Conservation (phyloP, 306 rosid species). For the Lathyrus aphaca region DNA sequence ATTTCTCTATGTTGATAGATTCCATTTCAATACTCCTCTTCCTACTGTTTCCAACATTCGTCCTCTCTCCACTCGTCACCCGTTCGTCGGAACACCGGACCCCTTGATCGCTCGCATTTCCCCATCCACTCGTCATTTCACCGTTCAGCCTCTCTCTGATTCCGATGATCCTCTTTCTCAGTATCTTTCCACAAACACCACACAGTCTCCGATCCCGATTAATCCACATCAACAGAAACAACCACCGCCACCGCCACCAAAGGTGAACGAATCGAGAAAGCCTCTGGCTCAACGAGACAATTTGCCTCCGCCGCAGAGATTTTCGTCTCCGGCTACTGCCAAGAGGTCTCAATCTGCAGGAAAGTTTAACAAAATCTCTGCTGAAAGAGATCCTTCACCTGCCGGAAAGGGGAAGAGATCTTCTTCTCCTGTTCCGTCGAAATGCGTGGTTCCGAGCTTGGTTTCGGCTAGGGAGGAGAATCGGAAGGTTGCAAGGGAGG, state of each 20-base stretch:
- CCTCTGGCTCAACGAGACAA: constrained; percentile 78
- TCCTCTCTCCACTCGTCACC: constrained; percentile 80
- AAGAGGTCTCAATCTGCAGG: constrained; percentile 66
- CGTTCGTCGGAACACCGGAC: constrained; percentile 72
- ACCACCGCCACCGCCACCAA: neutral
- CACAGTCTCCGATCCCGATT: constrained; percentile 56
- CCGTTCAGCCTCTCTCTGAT: constrained; percentile 76
- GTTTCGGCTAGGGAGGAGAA: constrained; percentile 76
- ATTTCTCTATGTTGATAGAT: constrained; percentile 79
- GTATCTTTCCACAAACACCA: constrained; percentile 44
- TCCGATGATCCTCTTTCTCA: constrained; percentile 72
- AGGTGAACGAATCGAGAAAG: constrained; percentile 41
- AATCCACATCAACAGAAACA: neutral
- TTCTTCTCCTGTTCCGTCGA: constrained; percentile 88
- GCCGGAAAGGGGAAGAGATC: constrained; percentile 78
- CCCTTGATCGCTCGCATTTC: constrained; percentile 68
- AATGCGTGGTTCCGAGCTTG: constrained; percentile 88
- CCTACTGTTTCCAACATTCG: constrained; percentile 74
- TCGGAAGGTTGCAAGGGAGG: constrained; percentile 60
- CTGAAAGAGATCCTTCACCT: constrained; percentile 84
- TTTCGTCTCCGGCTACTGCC: constrained; percentile 80
- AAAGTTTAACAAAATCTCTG: constrained; percentile 45
- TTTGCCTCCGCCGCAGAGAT: constrained; percentile 52
- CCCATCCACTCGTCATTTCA: constrained; percentile 62
- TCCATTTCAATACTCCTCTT: constrained; percentile 71